Evolutionary conservation across 1,284 basidiomycete species (phyloP).

Genomic region (Caloboletus inedulis): DNA sequence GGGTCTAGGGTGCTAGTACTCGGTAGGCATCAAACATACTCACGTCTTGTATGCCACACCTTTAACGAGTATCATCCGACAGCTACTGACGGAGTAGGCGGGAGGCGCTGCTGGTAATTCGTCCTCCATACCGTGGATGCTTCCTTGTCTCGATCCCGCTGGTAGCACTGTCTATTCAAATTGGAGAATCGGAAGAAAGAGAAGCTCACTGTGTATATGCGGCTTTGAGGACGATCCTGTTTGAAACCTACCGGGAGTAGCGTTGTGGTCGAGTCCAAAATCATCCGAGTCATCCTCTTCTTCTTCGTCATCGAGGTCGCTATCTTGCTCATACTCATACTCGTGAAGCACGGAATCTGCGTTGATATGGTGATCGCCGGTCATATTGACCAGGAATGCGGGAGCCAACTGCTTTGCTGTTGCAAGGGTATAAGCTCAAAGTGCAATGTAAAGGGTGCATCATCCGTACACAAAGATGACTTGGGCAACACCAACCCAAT

Average conservation of each 20-base stretch:
- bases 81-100: slow-evolving; percentile 26
- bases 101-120: slow-evolving; percentile 16
- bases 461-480: slow-evolving; percentile 7
- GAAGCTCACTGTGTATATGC: slow-evolving; percentile 6
- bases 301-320: slow-evolving; percentile 30
- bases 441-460: neutral
- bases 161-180: neutral
- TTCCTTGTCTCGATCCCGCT: neutral
- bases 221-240: slow-evolving; percentile 3
- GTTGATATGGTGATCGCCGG: slow-evolving; percentile 19
- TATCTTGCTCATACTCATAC: slow-evolving; percentile 30
- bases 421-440: slow-evolving; percentile 3
- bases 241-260: neutral
- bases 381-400: slow-evolving; percentile 25
- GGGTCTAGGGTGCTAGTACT: neutral
- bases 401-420: slow-evolving; percentile 12
- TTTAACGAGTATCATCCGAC: slow-evolving; percentile 29
- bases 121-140: neutral
- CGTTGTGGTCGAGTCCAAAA: neutral
- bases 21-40: slow-evolving; percentile 1
- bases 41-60: slow-evolving; percentile 31
- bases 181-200: neutral
- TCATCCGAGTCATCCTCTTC: neutral
- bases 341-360: slow-evolving; percentile 26
- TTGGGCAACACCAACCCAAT: slow-evolving; percentile 19